phyloP scores from a whole-genome alignment of 2,329 filamentous ascomycete species.

The Fusarium euwallaceae region DNA sequence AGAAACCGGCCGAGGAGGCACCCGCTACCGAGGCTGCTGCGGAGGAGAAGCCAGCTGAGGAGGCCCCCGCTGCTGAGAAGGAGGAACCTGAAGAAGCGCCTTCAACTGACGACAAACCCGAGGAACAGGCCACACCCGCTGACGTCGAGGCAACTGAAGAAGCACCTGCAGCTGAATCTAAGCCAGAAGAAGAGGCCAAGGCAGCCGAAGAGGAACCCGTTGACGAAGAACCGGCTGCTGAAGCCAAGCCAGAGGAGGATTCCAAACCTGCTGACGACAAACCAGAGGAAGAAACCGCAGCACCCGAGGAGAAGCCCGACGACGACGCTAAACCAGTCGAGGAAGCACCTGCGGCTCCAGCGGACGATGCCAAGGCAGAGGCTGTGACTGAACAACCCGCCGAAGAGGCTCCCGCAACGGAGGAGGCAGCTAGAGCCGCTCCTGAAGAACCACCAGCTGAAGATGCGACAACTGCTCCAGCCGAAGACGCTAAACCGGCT shows the following conservation, averaged over 20 bases:
- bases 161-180: not conserved
- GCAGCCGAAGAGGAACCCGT: constrained; percentile 23
- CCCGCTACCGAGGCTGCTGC: not conserved
- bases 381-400: constrained; percentile 6
- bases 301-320: constrained; percentile 6
- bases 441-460: constrained; percentile 20
- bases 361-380: constrained; percentile 21
- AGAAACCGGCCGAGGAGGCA: constrained; percentile 10
- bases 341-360: constrained; percentile 7
- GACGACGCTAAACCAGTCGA: constrained; percentile 7
- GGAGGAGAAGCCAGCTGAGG: constrained; percentile 14
- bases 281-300: constrained; percentile 22
- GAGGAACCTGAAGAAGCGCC: constrained; percentile 24
- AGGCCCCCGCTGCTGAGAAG: constrained; percentile 7
- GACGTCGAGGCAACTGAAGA: not conserved
- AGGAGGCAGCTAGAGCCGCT: constrained; percentile 7
- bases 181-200: constrained; percentile 16
- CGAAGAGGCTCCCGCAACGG: constrained; percentile 8
- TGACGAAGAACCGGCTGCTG: constrained; percentile 19
- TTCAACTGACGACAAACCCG: constrained; percentile 27
- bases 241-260: constrained; percentile 23
- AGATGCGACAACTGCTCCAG: constrained; percentile 18
- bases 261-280: constrained; percentile 27
- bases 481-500: constrained; percentile 20
- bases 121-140: constrained; percentile 18